Evolutionary conservation across 345 rosid genomes (phyloP).

Genomic region (Hirschfeldia incana): DNA sequence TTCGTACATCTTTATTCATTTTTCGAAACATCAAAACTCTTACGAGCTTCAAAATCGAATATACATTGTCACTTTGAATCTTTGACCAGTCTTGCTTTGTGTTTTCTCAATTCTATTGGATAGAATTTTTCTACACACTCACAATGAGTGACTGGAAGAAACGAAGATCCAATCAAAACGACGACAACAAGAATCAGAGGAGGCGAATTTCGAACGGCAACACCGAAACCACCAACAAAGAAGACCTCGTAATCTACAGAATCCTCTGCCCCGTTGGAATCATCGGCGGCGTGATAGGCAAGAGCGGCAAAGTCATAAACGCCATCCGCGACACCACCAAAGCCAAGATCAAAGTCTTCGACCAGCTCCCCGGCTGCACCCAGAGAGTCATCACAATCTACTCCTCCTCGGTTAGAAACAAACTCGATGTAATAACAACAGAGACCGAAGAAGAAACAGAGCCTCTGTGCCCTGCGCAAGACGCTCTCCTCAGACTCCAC

Average conservation of each 20-base stretch:
- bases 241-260: not conserved
- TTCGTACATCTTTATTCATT: too few relatives aligned
- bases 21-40: too few relatives aligned
- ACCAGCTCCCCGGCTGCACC: not conserved
- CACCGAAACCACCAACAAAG: not conserved
- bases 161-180: not conserved
- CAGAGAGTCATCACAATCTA: slow-evolving; percentile 1
- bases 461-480: not conserved
- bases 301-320: slow-evolving; percentile 6
- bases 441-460: not conserved
- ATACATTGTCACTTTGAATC: too few relatives aligned
- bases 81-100: too few relatives aligned
- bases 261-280: not conserved
- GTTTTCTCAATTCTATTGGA: too few relatives aligned
- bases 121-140: not conserved
- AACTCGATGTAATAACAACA: too few relatives aligned
- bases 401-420: not conserved
- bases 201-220: not conserved
- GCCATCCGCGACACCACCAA: not conserved
- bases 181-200: not conserved
- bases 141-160: slow-evolving; percentile 1
- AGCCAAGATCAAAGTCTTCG: not conserved
- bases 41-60: too few relatives aligned
- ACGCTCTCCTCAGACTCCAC: not conserved
- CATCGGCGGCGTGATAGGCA: not conserved